Percentiles rank a stretch among this genome's conserved stretches.
phyloP scores from a whole-genome alignment of 371 early-diverging fungal species.

The Rhizopus arrhizus region DNA sequence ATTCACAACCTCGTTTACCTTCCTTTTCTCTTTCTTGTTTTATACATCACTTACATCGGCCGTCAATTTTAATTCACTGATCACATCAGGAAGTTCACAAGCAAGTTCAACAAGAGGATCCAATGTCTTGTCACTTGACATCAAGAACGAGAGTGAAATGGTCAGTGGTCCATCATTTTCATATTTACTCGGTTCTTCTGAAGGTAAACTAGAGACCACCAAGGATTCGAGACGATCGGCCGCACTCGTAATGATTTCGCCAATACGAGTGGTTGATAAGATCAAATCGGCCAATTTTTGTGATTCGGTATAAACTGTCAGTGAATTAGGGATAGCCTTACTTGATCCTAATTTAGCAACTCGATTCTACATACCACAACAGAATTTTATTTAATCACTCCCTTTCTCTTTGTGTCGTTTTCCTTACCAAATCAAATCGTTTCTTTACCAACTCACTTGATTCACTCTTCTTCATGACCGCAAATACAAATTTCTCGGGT shows the following conservation, averaged over 20 bases:
- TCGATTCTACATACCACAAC: conserved; percentile 13
- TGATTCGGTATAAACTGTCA: conserved; percentile 42
- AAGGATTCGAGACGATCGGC: conserved; percentile 40
- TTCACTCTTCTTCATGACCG: conserved; percentile 57
- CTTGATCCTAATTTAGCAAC: conserved; percentile 29
- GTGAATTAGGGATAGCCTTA: conserved; percentile 25
- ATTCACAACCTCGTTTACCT: background rate
- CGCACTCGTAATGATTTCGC: conserved; percentile 40
- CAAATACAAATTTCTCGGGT: conserved; percentile 65
- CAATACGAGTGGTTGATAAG: conserved; percentile 34
- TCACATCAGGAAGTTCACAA: conserved; percentile 39
- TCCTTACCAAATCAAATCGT: conserved; percentile 68
- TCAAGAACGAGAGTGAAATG: conserved; percentile 27
- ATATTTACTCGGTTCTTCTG: conserved; percentile 44
- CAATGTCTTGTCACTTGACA: conserved; percentile 19
- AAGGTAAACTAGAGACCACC: conserved; percentile 49
- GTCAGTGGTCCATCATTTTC: conserved; percentile 18
- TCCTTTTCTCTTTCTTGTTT: background rate
- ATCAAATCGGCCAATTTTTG: conserved; percentile 47
- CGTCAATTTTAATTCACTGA: conserved; percentile 26
- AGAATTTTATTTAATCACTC: background rate
- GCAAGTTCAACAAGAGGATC: conserved; percentile 39
- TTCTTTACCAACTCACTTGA: conserved; percentile 53
- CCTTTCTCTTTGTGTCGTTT: background rate
- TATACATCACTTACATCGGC: conserved; percentile 28